Conservation (phyloP, 2,329 filamentous ascomycete species). For the Fusarium lateritium region DNA sequence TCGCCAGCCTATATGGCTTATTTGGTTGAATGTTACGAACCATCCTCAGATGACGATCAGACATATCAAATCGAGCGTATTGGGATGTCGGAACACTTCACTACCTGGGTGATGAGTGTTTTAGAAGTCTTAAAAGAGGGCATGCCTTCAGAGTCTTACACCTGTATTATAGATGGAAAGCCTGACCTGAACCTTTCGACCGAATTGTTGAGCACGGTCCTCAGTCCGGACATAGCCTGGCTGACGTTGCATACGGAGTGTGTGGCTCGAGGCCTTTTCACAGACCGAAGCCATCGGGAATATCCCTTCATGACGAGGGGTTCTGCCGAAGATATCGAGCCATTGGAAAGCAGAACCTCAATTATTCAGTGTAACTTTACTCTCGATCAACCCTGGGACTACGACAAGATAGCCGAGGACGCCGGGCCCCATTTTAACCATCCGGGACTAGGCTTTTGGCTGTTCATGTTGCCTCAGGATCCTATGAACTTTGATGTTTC, state of each 20-base stretch:
- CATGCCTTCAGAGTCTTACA: slow-evolving; percentile 6
- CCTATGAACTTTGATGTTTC: background rate
- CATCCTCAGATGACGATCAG: background rate
- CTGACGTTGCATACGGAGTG: background rate
- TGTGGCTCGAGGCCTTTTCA: background rate
- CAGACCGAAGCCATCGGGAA: fast-evolving
- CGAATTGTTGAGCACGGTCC: background rate
- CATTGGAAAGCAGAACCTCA: background rate
- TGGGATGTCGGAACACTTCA: background rate
- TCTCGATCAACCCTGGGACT: slow-evolving; percentile 4
- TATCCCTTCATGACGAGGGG: background rate
- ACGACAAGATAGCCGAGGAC: background rate
- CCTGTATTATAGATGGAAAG: slow-evolving; percentile 2
- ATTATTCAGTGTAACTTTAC: slow-evolving; percentile 21
- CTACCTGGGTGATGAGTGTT: background rate
- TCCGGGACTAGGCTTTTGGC: background rate
- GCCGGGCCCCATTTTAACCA: fast-evolving
- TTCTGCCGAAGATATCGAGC: background rate
- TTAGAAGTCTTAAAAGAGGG: background rate
- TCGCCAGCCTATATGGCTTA: fast-evolving
- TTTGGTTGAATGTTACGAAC: no score
- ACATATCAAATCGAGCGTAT: background rate
- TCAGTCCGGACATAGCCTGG: background rate
- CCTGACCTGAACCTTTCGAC: slow-evolving; percentile 10
- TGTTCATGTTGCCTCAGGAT: background rate